Conservation (phyloP, 1,284 basidiomycete genomes). For the Ustilago esculenta region DNA sequence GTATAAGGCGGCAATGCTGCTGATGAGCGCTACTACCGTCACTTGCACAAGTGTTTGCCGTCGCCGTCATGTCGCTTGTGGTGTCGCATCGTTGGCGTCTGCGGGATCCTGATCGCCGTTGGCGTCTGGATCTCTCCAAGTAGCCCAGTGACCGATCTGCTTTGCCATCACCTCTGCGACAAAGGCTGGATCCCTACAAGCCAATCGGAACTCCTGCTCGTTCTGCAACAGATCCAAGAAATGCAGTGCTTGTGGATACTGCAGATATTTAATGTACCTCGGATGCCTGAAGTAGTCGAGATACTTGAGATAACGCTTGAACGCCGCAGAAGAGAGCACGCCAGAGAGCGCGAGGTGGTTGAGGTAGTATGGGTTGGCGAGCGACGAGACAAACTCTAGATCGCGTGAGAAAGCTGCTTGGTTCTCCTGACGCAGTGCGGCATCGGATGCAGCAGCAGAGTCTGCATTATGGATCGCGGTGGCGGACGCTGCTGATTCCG, state of each 20-base stretch:
- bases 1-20: too few species aligned
- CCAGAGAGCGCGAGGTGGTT: slow-evolving; percentile 54
- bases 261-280: slow-evolving; percentile 55
- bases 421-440: slow-evolving; percentile 29
- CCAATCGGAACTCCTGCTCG: slow-evolving; percentile 51
- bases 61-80: too few species aligned
- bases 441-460: neutral
- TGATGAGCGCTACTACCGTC: too few species aligned
- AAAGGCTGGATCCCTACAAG: slow-evolving; percentile 52
- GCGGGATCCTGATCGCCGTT: neutral
- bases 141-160: slow-evolving; percentile 61
- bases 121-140: slow-evolving; percentile 50
- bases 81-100: too few species aligned
- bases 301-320: slow-evolving; percentile 55
- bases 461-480: too few species aligned
- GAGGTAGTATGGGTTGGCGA: slow-evolving; percentile 61
- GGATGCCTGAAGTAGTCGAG: slow-evolving; percentile 59
- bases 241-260: slow-evolving; percentile 59
- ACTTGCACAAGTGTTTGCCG: too few species aligned
- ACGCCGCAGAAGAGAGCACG: slow-evolving; percentile 43
- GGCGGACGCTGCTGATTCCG: neutral
- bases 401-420: slow-evolving; percentile 57
- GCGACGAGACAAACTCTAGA: slow-evolving; percentile 60
- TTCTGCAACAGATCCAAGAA: slow-evolving; percentile 54
- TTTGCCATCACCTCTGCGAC: slow-evolving; percentile 53